Base-by-base conservation (phyloP, 225 moss, liverwort and hornwort species). In the Neckera pumila region DNA sequence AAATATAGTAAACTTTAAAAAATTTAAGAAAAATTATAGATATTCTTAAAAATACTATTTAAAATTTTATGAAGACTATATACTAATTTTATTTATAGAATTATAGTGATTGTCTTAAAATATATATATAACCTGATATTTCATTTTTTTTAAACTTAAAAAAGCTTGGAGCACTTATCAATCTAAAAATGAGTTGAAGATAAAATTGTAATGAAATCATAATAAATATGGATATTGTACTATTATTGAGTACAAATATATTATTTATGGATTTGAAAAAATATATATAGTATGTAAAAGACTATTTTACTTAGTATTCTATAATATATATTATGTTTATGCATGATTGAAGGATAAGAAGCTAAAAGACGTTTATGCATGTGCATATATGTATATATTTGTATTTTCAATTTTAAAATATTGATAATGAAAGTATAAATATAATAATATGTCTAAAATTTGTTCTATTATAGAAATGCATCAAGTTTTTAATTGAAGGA, bases 31-130 rank as follows among this genome's bases (percentile, higher is more conserved):
- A 42, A 42, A 45, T 45, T 15, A 40, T 0, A 17, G 1, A 25
- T 58, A 17, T 79, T 36, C 7, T 56, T 31, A 0, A n/a, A 25
- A 8, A 23, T 3, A 1, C 21, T 54, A n/a, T 23, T 12, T 8
- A 58, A 79, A 54, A 27, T 28, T 40, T 58, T 6, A 30, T 59
- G 9, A 19, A 40, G 9, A 8, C 4, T 14, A 59, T 14, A 2
- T 20, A 2, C 4, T 38, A 28, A 59, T 40, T 79, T 77, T 4
- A 25, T 53, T 20, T 17, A n/a, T 6, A 17, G 57, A 26, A n/a
- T 1, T 23, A 9, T 10, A 18, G 3, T 30, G 2, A 30, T 12
- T 27, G 0, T 9, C n/a, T n/a, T n/a, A n/a, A n/a, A n/a, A n/a
- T n/a, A n/a, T n/a, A n/a, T n/a, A n/a, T n/a, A n/a, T n/a, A n/a